Conservation (phyloP, 345 rosid genomes). For the Eutrema japonicum region DNA sequence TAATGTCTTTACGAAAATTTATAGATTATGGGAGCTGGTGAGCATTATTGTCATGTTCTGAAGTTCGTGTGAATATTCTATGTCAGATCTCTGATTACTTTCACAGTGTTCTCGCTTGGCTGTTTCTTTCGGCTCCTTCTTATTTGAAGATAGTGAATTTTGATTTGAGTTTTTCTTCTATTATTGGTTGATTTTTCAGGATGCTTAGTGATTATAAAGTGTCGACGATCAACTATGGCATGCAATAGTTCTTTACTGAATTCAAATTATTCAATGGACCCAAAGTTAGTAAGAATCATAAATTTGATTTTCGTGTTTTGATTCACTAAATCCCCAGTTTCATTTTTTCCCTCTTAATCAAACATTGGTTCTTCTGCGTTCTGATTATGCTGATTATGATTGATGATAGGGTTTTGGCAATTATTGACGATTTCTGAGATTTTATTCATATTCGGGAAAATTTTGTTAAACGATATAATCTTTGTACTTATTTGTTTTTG, state of each 20-base stretch:
- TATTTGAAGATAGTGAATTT: neutral
- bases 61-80: no score
- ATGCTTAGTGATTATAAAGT: slow-evolving; percentile 99
- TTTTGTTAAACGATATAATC: no score
- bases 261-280: slow-evolving; percentile 73
- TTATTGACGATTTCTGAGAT: slow-evolving; percentile 9
- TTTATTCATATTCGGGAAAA: neutral
- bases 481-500: neutral
- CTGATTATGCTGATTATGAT: neutral
- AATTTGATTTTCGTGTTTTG: slow-evolving; percentile 21
- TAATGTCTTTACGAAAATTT: no score
- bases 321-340: slow-evolving; percentile 7
- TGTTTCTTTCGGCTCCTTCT: slow-evolving; percentile 4
- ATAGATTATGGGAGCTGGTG: no score
- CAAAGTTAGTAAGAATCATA: slow-evolving; percentile 70
- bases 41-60: no score
- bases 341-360: neutral
- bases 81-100: no score
- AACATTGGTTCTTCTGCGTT: neutral
- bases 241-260: slow-evolving; percentile 92
- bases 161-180: neutral
- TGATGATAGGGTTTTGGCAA: slow-evolving; percentile 29
- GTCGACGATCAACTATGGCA: slow-evolving; percentile 96
- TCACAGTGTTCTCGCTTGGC: no score
- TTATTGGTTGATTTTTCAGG: slow-evolving; percentile 54